Conservation (phyloP, 208 protist genomes). For the Borovskyia barvae region DNA sequence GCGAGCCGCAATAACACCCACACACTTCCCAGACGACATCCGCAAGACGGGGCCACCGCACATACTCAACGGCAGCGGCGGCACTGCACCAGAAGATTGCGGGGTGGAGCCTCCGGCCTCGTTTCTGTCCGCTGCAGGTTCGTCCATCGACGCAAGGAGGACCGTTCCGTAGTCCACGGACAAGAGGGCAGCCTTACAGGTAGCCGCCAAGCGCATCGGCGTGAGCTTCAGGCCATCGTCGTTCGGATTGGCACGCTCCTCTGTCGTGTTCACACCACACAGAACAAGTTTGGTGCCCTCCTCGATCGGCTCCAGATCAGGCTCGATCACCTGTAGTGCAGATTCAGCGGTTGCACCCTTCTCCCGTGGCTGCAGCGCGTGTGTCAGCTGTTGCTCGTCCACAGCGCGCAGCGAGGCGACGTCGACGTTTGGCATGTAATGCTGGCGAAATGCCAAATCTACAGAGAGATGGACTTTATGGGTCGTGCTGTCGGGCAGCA, state of each 20-base stretch:
- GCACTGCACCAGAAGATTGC: neutral
- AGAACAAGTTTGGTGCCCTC: constrained; percentile 64
- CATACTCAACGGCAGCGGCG: constrained; percentile 65
- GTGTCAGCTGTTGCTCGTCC: constrained; percentile 36
- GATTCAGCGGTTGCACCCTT: neutral
- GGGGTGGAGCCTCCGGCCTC: neutral
- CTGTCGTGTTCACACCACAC: constrained; percentile 47
- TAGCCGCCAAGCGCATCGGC: constrained; percentile 37
- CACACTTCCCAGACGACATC: constrained; percentile 69
- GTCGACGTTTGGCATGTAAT: constrained; percentile 72
- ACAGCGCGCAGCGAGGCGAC: constrained; percentile 58
- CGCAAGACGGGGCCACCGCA: constrained; percentile 85
- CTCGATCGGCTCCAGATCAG: constrained; percentile 65
- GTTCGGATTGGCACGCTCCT: constrained; percentile 81
- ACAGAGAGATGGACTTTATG: constrained; percentile 33
- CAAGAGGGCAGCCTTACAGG: constrained; percentile 69
- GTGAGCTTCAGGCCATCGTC: constrained; percentile 64
- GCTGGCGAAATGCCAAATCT: constrained; percentile 63
- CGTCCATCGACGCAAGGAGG: constrained; percentile 51
- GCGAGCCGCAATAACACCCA: constrained; percentile 84
- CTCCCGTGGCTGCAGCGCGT: neutral
- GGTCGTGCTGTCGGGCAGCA: constrained; percentile 37
- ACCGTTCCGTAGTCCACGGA: constrained; percentile 88
- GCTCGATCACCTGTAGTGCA: constrained; percentile 43
- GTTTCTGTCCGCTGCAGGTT: neutral